Base-by-base conservation (phyloP, 148 eudicot genomes). In the Bassia scoparia region DNA sequence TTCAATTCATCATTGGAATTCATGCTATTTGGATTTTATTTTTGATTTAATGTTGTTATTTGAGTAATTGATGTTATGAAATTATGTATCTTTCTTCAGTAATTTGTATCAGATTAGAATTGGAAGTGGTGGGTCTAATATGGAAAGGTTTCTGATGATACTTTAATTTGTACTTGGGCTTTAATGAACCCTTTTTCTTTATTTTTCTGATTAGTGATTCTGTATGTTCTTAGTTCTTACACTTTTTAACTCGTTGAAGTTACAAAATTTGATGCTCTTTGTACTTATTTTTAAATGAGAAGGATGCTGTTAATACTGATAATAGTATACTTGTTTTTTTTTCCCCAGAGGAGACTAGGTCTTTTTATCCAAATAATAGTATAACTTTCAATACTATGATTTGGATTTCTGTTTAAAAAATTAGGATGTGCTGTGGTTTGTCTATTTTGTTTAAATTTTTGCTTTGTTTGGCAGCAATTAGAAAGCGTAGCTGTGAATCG, bases 401-500 rank as follows among this genome's bases (percentile, higher is more conserved):
- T 18, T n/a, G n/a, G n/a, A n/a, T 31, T 50, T 34, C n/a, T 44
- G 33, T 41, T n/a, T 11, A 7, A 38, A 37, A 5, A 37, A 65
- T 54, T 17, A 52, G 21, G 30, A 7, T 37, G 9, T 7, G 16
- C 24, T 29, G 12, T n/a, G n/a, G 48, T 67, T 65, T 58, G 31
- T 49, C 38, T 52, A 8, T 7, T 65, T 23, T n/a, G 50, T 63
- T 14, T 63, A 37, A 63, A 35, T 52, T 61, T 49, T 60, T 27
- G 27, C 48, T 34, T 37, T 35, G 68, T 33, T 56, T 31, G 67
- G 67, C 84, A 91, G 94, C 87, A 24, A 86, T 82, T 35, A 86
- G 76, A 77, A 91, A 91, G 75, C 85, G 90, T 33, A 85, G 78
- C 38, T 62, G 70, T 58, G 82, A 83, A 66, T 69, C 85, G 7